Conservation (phyloP, 495 filamentous ascomycete genomes). For the Tetracladium marchalianum region DNA sequence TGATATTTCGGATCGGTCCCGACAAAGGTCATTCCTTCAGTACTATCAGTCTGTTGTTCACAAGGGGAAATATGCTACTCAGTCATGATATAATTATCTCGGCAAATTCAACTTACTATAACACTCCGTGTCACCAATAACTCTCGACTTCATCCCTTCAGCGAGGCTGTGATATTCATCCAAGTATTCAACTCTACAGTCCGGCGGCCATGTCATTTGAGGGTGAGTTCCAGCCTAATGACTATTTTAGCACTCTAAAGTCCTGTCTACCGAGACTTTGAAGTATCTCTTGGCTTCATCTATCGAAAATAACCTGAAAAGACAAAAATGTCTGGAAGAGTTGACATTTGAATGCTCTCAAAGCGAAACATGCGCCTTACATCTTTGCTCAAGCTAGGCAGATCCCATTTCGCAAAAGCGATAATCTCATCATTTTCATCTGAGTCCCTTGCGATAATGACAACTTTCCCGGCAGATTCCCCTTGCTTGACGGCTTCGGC, state of each 20-base stretch:
- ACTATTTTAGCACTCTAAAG: no score
- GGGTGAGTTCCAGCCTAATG: constrained; percentile 5
- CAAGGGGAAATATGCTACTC: neutral
- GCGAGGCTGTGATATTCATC: constrained; percentile 25
- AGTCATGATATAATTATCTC: constrained; percentile 20
- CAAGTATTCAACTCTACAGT: constrained; percentile 22
- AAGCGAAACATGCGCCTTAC: no score
- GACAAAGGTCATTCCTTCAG: constrained; percentile 30
- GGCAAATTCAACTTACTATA: constrained; percentile 21
- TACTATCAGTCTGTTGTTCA: neutral
- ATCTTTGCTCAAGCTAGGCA: constrained; percentile 15
- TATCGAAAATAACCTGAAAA: no score
- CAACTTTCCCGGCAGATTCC: constrained; percentile 10
- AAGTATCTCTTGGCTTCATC: no score
- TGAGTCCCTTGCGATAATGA: constrained; percentile 25
- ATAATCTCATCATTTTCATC: constrained; percentile 17
- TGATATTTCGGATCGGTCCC: constrained; percentile 32
- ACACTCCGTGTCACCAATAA: constrained; percentile 19
- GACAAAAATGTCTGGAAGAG: no score
- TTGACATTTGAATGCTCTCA: no score
- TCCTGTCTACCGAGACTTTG: no score
- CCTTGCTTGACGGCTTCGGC: constrained; percentile 18
- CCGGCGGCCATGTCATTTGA: constrained; percentile 25
- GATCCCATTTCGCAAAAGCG: constrained; percentile 32
- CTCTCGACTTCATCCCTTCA: constrained; percentile 21